These are phyloP conservation scores for Pseudonitzschia multistriata DNA, from an alignment of 108 stramenopile species.

Conservation along the genomic window DNA sequence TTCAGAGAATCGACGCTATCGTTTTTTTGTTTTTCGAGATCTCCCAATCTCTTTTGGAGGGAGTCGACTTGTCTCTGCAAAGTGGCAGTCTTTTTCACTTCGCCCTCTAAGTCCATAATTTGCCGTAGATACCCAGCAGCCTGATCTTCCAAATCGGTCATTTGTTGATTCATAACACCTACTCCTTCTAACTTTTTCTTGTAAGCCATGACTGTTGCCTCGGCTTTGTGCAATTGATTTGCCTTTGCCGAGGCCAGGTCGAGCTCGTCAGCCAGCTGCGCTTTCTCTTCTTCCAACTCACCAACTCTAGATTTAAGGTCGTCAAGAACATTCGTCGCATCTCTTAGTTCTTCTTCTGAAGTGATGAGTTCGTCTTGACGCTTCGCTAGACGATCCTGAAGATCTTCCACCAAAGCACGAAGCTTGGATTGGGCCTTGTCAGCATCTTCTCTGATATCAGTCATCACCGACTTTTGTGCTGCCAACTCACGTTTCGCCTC, in stretches of 20 bases:
- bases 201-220: constrained; percentile 74
- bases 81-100: constrained; percentile 65
- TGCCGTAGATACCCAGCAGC: constrained; percentile 72
- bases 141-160: constrained; percentile 79
- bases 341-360: constrained; percentile 59
- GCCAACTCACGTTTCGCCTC: constrained; percentile 71
- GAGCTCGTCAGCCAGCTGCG: constrained; percentile 80
- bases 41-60: constrained; percentile 41
- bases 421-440: constrained; percentile 72
- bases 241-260: constrained; percentile 81
- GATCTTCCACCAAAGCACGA: constrained; percentile 71
- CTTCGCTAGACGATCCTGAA: constrained; percentile 73
- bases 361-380: constrained; percentile 67
- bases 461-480: constrained; percentile 53
- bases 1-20: constrained; percentile 43
- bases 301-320: constrained; percentile 59
- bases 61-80: constrained; percentile 63
- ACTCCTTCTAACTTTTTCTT: constrained; percentile 77
- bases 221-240: constrained; percentile 73
- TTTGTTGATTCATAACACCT: constrained; percentile 74
- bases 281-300: constrained; percentile 68
- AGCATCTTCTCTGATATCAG: constrained; percentile 55
- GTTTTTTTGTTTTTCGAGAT: constrained; percentile 41
- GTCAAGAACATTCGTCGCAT: constrained; percentile 56
- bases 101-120: constrained; percentile 79